Percentiles rank a stretch among this genome's conserved stretches.
phyloP scores from a whole-genome alignment of 139 green algal species.

The Tetradesmus lagerheimii region DNA sequence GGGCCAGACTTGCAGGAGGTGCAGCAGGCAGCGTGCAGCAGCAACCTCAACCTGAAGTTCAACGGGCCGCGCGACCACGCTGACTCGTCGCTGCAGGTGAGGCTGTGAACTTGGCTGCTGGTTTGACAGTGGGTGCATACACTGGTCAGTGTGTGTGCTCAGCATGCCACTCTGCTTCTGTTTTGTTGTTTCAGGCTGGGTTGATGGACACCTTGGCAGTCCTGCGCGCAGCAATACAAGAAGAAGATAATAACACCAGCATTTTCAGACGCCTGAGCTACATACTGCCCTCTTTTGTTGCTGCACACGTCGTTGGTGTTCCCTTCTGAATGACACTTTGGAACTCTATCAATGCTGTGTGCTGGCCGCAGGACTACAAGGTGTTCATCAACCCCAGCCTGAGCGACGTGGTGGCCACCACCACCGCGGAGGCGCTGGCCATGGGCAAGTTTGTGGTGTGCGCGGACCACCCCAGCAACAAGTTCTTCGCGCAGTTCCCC shows the following conservation, averaged over 20 bases:
- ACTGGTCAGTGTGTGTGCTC: too few relatives aligned
- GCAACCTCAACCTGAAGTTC: conserved; percentile 84
- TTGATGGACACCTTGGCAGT: too few relatives aligned
- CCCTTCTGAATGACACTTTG: neutral
- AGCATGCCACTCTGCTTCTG: too few relatives aligned
- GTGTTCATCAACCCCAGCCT: conserved; percentile 97
- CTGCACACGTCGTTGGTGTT: too few relatives aligned
- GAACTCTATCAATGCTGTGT: neutral
- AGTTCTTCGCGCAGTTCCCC: conserved; percentile 87
- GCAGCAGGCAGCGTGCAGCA: conserved; percentile 60
- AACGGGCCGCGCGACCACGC: conserved; percentile 92
- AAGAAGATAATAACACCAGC: too few relatives aligned
- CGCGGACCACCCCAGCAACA: conserved; percentile 96
- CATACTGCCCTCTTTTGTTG: too few relatives aligned
- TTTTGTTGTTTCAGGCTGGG: too few relatives aligned
- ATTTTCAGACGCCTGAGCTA: too few relatives aligned
- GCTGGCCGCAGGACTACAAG: conserved; percentile 82
- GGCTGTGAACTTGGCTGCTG: too few relatives aligned
- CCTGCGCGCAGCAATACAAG: too few relatives aligned
- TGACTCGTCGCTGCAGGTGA: conserved; percentile 74
- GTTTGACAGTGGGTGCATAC: too few relatives aligned
- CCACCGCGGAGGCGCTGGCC: conserved; percentile 97
- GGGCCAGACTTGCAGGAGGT: conserved; percentile 90
- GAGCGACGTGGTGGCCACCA: conserved; percentile 97
- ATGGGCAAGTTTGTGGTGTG: conserved; percentile 99